These are phyloP conservation scores for Colletotrichum noveboracense DNA, from an alignment of 2,329 filamentous ascomycete species.

Conservation along the genomic window DNA sequence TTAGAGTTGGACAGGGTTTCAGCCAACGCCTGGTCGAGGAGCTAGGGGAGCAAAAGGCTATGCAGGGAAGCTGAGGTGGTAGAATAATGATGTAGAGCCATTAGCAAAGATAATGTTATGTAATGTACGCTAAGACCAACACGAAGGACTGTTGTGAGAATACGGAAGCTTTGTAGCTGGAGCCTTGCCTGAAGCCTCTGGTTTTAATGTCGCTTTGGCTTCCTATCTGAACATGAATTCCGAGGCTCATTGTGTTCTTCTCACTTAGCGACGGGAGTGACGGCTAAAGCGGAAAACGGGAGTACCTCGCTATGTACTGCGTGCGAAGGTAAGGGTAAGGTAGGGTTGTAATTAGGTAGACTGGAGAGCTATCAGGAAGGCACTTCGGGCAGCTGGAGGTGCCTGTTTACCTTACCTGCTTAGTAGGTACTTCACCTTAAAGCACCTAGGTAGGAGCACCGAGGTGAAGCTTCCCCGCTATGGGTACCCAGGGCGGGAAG, in stretches of 20 bases:
- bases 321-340: background rate
- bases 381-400: background rate
- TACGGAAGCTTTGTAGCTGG: background rate
- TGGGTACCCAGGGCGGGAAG: background rate
- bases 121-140: background rate
- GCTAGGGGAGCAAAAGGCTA: background rate
- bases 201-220: background rate
- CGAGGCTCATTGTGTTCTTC: background rate
- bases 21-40: background rate
- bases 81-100: background rate
- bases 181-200: background rate
- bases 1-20: constrained; percentile 6
- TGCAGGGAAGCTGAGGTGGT: background rate
- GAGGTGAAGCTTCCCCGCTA: background rate
- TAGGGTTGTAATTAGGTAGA: background rate
- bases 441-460: background rate
- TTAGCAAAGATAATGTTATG: background rate
- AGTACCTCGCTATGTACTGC: background rate
- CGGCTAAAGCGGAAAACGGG: background rate
- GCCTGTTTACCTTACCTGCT: background rate
- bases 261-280: background rate
- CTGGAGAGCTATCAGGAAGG: background rate
- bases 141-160: background rate
- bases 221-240: background rate
- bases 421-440: background rate